Evolutionary conservation across 225 moss, liverwort and hornwort genomes (phyloP), one percentile per base, ranked within the genome.

Genomic region (Bryoerythrophyllum caledonicum): DNA sequence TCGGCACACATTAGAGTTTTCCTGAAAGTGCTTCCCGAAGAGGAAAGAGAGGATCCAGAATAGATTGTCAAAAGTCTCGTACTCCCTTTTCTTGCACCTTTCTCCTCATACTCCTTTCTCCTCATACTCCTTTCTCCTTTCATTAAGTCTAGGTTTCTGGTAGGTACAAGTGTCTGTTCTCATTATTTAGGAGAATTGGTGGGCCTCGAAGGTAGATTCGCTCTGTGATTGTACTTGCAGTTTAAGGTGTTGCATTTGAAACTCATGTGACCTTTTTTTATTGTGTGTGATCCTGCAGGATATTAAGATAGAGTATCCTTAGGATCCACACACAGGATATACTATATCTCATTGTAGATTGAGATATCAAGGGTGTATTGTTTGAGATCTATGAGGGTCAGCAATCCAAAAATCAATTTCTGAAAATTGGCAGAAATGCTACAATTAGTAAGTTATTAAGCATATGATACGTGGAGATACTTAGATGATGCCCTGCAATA

Each of bases 181-280:
- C 37, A n/a, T 4, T 21, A 61, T 61, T 48, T 12, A 21, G 23
- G 48, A n/a, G 63, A 27, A 24, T 70, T 37, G 58, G 56, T 63
- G 43, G n/a, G n/a, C 69, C 23, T 19, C 60, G 32, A 74, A 68
- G 53, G 6, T 62, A 57, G 63, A 80, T 55, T 57, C 35, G 20
- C 63, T 41, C 13, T 79, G 79, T 32, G 53, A 61, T 54, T 24
- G 32, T 70, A 55, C 24, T 38, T 70, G 70, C 25, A 56, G 3
- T 9, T 24, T 5, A n/a, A 55, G 63, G 43, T 35, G 5, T 44
- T 74, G 74, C 13, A 19, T 32, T 68, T 49, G 68, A 44, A 67
- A 60, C 4, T 74, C 32, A 38, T 23, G 68, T 40, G 28, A 10
- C 65, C 40, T 51, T 21, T 60, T 34, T 35, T 17, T 21, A 38